These are phyloP conservation scores for Capsella rubella DNA, from an alignment of 441 rosid species.

Conservation along the genomic window DNA sequence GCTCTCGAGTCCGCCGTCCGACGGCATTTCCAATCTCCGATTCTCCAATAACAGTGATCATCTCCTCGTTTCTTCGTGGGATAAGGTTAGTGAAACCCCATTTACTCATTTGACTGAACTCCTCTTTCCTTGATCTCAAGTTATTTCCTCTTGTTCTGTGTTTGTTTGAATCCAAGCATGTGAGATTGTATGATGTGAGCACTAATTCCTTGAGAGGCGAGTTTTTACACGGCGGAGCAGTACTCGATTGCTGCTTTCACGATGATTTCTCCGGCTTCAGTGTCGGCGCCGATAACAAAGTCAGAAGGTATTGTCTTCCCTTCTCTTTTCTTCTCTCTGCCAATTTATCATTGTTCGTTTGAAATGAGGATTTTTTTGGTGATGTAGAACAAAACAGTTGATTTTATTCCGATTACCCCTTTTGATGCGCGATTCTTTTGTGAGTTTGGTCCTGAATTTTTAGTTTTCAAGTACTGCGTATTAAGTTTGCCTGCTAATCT, in stretches of 20 bases:
- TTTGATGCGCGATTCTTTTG: neutral
- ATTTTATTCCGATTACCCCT: neutral
- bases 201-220: slow-evolving; percentile 79
- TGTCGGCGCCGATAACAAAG: slow-evolving; percentile 76
- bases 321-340: neutral
- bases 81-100: slow-evolving; percentile 62
- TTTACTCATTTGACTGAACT: neutral
- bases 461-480: neutral
- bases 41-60: slow-evolving; percentile 95
- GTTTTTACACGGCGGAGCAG: slow-evolving; percentile 91
- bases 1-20: slow-evolving; percentile 78
- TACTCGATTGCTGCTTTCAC: slow-evolving; percentile 97
- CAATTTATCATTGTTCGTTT: neutral
- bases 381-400: neutral
- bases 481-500: neutral
- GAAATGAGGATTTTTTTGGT: neutral
- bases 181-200: slow-evolving; percentile 87
- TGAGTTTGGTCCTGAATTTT: neutral
- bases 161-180: slow-evolving; percentile 51
- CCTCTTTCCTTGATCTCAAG: slow-evolving; percentile 7
- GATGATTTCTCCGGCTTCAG: slow-evolving; percentile 98
- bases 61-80: slow-evolving; percentile 99
- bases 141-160: neutral
- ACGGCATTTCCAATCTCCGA: slow-evolving; percentile 94
- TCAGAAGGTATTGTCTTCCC: slow-evolving; percentile 62